These are phyloP conservation scores for Phytophthora parvispora DNA, from an alignment of 352 stramenopile genomes.

Conservation along the genomic window DNA sequence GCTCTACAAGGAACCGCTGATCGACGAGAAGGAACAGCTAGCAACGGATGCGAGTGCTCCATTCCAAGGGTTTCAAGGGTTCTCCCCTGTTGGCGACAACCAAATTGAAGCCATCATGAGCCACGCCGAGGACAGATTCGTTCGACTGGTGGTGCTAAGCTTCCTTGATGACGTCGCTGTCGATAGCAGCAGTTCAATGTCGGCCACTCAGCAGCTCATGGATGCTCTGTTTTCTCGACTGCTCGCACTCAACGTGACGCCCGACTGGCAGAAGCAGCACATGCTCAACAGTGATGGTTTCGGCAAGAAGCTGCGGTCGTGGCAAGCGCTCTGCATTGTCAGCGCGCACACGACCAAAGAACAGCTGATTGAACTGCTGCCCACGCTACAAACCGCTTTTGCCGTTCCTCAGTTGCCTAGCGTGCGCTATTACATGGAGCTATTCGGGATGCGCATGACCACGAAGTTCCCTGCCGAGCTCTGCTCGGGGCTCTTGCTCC, in stretches of 20 bases:
- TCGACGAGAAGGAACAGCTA: slow-evolving; percentile 72
- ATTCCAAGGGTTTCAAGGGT: slow-evolving; percentile 37
- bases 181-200: slow-evolving; percentile 18
- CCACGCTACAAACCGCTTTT: slow-evolving; percentile 63
- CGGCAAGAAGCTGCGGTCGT: slow-evolving; percentile 78
- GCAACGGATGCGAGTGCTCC: slow-evolving; percentile 19
- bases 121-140: slow-evolving; percentile 68
- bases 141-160: slow-evolving; percentile 74
- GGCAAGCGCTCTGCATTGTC: slow-evolving; percentile 84
- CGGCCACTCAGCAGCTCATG: slow-evolving; percentile 42
- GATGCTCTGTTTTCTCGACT: slow-evolving; percentile 47
- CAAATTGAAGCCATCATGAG: slow-evolving; percentile 34
- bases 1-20: slow-evolving; percentile 84
- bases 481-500: slow-evolving; percentile 52
- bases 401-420: slow-evolving; percentile 66
- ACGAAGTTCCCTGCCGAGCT: slow-evolving; percentile 59
- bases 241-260: slow-evolving; percentile 61
- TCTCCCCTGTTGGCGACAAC: slow-evolving; percentile 5
- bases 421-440: slow-evolving; percentile 87
- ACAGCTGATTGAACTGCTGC: slow-evolving; percentile 24
- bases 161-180: slow-evolving; percentile 69
- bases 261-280: slow-evolving; percentile 81
- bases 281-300: slow-evolving; percentile 91
- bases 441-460: slow-evolving; percentile 80
- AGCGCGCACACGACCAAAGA: slow-evolving; percentile 54